Evolutionary conservation across 345 rosid species (phyloP), one percentile per base, ranked within the genome.

Genomic region (Luvunga scandens): DNA sequence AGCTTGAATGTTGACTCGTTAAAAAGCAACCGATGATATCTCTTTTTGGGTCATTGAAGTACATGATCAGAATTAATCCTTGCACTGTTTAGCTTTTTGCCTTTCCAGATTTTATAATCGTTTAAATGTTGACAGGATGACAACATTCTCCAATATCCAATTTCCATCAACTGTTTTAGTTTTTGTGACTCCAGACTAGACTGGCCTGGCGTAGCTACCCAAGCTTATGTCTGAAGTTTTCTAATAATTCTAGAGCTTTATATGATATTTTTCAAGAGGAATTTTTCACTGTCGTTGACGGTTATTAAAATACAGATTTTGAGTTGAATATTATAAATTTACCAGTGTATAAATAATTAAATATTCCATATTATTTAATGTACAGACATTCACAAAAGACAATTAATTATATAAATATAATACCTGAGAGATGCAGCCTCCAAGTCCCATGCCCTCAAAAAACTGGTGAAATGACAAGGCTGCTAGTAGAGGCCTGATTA

Each of bases 361-460:
- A 45, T 45, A 42, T 45, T 45, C 13, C 18, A 45, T 10, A 45
- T 3, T 45, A 13, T 45, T 45, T 45, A 45, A 25, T 61, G 19
- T 9, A 61, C 5, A 61, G 5, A 6, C 30, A 61, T 12, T 13
- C 50, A 45, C 50, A 3, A 2, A 13, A 45, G 50, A 45, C 13
- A 45, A 45, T 45, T 45, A 45, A 45, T 12, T 4, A 18, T 1
- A 53, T 53, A 5, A 19, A 1, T 18, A 66, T 19, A 21, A 9
- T 36, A 90, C 93, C 81, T 89, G 88, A 33, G 90, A 80, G 78
- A 91, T 87, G 89, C 97, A 93, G 72, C 95, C 93, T 36, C 95
- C 95, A 6, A 91, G 95, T 39, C 95, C 95, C 87, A 89, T 87
- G 38, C 95, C 95, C 77, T 93, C 97, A 53, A 91, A 93, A 71